Evolutionary conservation across 2,329 filamentous ascomycete species (phyloP), one percentile per base, ranked within the genome.

Genomic region (Waltergamsia citrina): DNA sequence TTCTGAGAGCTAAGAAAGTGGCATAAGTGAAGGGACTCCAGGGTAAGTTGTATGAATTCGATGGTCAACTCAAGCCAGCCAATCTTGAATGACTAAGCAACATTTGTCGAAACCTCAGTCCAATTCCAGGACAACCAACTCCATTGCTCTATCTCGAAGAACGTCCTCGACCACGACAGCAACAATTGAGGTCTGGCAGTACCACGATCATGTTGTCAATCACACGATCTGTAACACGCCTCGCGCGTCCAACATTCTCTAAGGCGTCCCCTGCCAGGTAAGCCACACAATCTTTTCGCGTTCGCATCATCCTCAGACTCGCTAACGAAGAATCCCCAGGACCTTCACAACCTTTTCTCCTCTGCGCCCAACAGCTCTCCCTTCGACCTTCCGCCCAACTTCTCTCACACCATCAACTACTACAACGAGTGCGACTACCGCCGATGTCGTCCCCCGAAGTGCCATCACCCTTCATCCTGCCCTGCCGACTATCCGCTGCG

Each of bases 401-500:
- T 31, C 42, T 5, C 54, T 55, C 31, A 43, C 43, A 19, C 41
- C 45, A 28, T 28, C 30, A 5, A n/a, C 18, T 14, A 26, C 43
- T 6, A 14, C 48, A 20, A 29, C 43, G 5, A 34, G 41, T 15
- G 34, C 38, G 17, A 41, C 39, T 19, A 43, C 52, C 12, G 50
- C 55, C 19, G 70, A 75, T 41, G 38, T 74, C 15, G 60, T 74
- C 9, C 56, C 65, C 17, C 51, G 49, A 34, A 46, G 55, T 10
- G 51, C 66, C 39, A 62, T 77, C 42, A 66, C 70, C 10, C 49
- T 65, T 19, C 65, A 74, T 50, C 72, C 72, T 20, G 65, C 67
- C 7, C 53, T 76, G n/a, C 53, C 49, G 5, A 62, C 75, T 56
- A 57, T 76, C 42, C 69, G 73, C 36, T 77, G 67, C 57, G 73